Base-by-base conservation (phyloP, 768 basidiomycete genomes). In the Tephrocybe sp. region DNA sequence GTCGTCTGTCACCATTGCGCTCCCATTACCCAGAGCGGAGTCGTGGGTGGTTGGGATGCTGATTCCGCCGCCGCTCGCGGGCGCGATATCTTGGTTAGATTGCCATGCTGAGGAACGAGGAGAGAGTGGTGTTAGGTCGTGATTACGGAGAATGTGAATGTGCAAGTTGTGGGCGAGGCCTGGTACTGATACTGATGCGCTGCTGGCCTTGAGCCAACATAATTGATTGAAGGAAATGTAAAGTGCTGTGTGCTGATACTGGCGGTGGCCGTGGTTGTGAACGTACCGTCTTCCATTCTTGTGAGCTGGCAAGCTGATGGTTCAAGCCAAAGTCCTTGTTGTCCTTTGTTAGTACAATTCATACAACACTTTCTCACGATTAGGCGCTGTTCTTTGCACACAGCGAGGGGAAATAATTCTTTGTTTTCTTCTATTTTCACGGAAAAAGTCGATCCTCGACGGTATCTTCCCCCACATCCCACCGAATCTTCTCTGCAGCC, bases 271-370 rank as follows among this genome's bases (percentile, higher is more conserved):
- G 84, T 75, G 72, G 83, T 73, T 86, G 85, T 78, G 67, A 74
- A 87, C 85, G 85, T 87, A 87, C 85, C 85, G 83, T 87, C 74
- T 75, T 77, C 76, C 76, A 77, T 77, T 62, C 57, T 62, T 71
- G 70, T 48, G 19, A 31, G 41, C 38, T 54, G n/a, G n/a, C n/a
- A n/a, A n/a, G 52, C 33, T 51, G 32, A 48, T 58, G 35, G 53
- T n/a, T n/a, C n/a, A n/a, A n/a, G n/a, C n/a, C n/a, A n/a, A n/a
- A n/a, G n/a, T n/a, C n/a, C n/a, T n/a, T n/a, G n/a, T n/a, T n/a
- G n/a, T n/a, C n/a, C n/a, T n/a, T n/a, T n/a, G n/a, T n/a, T n/a
- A n/a, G n/a, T n/a, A n/a, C n/a, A n/a, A n/a, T n/a, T n/a, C n/a
- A n/a, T n/a, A n/a, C n/a, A n/a, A n/a, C 26, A 26, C 26, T 26